A percentile compares a stretch with the other conserved stretches of the same genome.
Conservation (phyloP, 495 filamentous ascomycete species). For the Neurospora sp. region DNA sequence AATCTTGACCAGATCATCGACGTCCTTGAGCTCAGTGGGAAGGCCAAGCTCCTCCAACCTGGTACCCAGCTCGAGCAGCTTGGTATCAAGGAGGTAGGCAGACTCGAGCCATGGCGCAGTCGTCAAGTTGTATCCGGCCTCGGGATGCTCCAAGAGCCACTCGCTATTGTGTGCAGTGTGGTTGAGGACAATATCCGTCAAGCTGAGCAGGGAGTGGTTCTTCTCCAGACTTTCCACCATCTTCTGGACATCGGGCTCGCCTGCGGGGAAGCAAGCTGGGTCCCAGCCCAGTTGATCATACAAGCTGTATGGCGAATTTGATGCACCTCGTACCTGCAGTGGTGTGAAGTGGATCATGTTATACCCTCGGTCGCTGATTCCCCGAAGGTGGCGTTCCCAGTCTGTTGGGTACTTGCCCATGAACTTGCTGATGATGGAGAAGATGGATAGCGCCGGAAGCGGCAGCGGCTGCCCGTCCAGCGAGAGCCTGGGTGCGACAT, state of each 20-base stretch:
- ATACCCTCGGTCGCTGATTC: conserved; percentile 82
- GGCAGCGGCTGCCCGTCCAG: conserved; percentile 62
- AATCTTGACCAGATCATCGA: conserved; percentile 67
- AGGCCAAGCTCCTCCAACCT: conserved; percentile 58
- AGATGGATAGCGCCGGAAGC: conserved; percentile 77
- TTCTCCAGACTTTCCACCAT: conserved; percentile 76
- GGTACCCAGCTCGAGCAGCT: conserved; percentile 65
- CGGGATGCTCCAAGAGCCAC: conserved; percentile 91
- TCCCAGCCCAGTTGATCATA: conserved; percentile 89
- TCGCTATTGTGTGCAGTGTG: conserved; percentile 93
- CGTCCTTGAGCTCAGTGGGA: conserved; percentile 58
- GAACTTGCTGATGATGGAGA: conserved; percentile 95
- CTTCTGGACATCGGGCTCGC: conserved; percentile 70
- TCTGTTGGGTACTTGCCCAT: conserved; percentile 84
- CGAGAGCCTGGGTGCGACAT: conserved; percentile 76
- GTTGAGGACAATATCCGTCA: conserved; percentile 98
- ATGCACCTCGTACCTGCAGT: conserved; percentile 74
- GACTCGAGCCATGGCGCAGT: conserved; percentile 91
- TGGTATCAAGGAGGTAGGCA: conserved; percentile 77
- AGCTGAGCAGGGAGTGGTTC: conserved; percentile 70
- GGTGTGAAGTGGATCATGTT: conserved; percentile 99
- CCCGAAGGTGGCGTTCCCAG: conserved; percentile 81
- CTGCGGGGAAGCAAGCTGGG: conserved; percentile 68
- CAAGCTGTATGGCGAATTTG: conserved; percentile 95
- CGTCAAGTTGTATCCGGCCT: conserved; percentile 87